Conservation (phyloP, 2,329 filamentous ascomycete species). For the Claviceps pazoutovae region DNA sequence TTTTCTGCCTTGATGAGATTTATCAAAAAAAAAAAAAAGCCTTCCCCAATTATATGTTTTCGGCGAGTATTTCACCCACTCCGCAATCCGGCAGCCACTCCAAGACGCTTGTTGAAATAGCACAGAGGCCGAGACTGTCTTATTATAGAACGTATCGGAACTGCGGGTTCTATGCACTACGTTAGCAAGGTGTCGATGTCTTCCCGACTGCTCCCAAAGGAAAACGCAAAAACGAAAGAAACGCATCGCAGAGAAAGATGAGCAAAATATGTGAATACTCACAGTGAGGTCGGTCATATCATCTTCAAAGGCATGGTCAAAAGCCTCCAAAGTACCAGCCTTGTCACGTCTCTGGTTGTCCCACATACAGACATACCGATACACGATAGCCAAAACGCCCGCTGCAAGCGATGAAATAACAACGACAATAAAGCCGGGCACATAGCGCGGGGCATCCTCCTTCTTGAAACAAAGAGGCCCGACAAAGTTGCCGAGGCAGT, state of each 20-base stretch:
- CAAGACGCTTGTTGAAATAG: too few species aligned
- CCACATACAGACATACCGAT: conserved; percentile 1
- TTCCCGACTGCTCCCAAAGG: too few species aligned
- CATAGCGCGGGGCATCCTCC: conserved; percentile 28
- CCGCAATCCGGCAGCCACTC: too few species aligned
- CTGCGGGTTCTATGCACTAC: background rate
- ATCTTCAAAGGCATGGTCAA: conserved; percentile 1
- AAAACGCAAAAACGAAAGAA: background rate
- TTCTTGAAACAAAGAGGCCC: conserved; percentile 24
- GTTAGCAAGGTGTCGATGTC: background rate
- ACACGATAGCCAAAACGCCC: background rate
- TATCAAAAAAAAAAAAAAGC: too few species aligned
- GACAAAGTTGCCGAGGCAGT: conserved; percentile 29
- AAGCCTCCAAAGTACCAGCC: background rate
- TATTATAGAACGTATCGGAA: background rate
- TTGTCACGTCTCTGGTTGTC: background rate
- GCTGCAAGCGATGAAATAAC: background rate
- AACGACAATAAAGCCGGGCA: conserved; percentile 27
- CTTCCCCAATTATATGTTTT: too few species aligned
- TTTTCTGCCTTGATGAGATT: too few species aligned
- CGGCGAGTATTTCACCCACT: too few species aligned
- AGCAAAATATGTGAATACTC: background rate
- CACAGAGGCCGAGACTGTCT: too few species aligned
- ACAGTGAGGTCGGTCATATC: background rate
- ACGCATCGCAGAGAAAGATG: background rate